A percentile compares a stretch with the other conserved stretches of the same genome.
These are phyloP conservation scores for Micromonas pusilla DNA, from an alignment of 139 green algal genomes.

Conservation along the genomic window DNA sequence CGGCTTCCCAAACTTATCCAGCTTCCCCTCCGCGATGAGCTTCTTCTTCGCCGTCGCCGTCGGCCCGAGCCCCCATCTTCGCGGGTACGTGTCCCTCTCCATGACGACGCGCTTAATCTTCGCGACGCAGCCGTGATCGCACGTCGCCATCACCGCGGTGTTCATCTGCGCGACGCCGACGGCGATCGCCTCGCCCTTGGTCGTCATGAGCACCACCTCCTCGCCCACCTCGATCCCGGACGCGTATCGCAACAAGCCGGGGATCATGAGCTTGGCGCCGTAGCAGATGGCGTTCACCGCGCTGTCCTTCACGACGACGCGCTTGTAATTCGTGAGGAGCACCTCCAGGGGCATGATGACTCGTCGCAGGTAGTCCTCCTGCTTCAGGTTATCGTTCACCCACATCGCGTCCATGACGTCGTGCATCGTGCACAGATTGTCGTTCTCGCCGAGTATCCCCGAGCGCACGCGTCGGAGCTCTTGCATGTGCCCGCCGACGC, in stretches of 20 bases:
- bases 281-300: constrained; percentile 99
- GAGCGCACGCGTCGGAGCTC: constrained; percentile 90
- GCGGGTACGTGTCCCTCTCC: constrained; percentile 98
- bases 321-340: constrained; percentile 92
- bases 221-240: constrained; percentile 85
- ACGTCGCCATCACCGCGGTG: constrained; percentile 85
- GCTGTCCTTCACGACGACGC: constrained; percentile 93
- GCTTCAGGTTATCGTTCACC: constrained; percentile 83
- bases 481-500: constrained; percentile 91
- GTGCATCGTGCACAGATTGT: constrained; percentile 99
- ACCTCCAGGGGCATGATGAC: constrained; percentile 92
- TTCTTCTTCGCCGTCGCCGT: constrained; percentile 94
- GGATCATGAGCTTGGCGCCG: constrained; percentile 97
- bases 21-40: constrained; percentile 86
- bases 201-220: constrained; percentile 97
- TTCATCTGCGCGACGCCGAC: constrained; percentile 95
- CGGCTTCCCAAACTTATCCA: constrained; percentile 92
- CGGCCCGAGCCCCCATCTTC: constrained; percentile 87
- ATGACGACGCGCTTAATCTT: constrained; percentile 98
- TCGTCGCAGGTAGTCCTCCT: constrained; percentile 87
- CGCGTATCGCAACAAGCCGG: constrained; percentile 85
- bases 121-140: constrained; percentile 89
- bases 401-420: constrained; percentile 95
- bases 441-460: constrained; percentile 89
- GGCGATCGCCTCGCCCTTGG: constrained; percentile 96